A percentile compares a stretch with the other conserved stretches of the same genome.
Evolutionary conservation across 2,329 filamentous ascomycete species (phyloP).

Genomic region (Aureobasidium sp.): DNA sequence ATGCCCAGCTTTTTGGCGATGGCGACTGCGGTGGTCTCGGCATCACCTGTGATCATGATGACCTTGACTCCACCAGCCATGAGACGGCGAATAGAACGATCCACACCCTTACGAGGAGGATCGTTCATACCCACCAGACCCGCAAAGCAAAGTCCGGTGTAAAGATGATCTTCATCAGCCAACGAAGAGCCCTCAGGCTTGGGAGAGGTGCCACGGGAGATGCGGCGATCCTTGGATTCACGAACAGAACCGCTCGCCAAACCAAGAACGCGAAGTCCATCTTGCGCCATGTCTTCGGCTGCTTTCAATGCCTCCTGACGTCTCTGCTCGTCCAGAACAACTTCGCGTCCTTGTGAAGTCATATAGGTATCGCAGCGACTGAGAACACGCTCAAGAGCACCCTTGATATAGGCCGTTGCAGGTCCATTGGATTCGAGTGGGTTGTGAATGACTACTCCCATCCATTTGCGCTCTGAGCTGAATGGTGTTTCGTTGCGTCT

Average conservation of each 20-base stretch:
- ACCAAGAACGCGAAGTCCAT: conserved; percentile 81
- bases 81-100: conserved; percentile 76
- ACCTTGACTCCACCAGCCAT: conserved; percentile 94
- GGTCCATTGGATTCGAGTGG: conserved; percentile 51
- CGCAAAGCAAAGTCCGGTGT: conserved; percentile 77
- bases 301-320: conserved; percentile 68
- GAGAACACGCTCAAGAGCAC: conserved; percentile 79
- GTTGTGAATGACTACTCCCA: conserved; percentile 76
- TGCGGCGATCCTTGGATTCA: conserved; percentile 14
- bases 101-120: conserved; percentile 82
- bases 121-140: conserved; percentile 97
- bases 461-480: conserved; percentile 97
- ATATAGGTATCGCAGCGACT: conserved; percentile 85
- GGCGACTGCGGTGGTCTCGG: conserved; percentile 86
- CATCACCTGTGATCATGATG: conserved; percentile 98
- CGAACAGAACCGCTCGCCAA: conserved; percentile 74
- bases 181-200: conserved; percentile 28
- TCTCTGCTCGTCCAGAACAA: conserved; percentile 69
- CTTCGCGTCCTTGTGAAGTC: conserved; percentile 74
- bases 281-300: conserved; percentile 76
- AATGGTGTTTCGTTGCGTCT: conserved; percentile 84
- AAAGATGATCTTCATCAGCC: conserved; percentile 58
- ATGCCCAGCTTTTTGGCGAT: conserved; percentile 96
- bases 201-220: conserved; percentile 35
- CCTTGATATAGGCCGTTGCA: conserved; percentile 91